Evolutionary conservation across 306 rosid species (phyloP), one percentile per base, ranked within the genome.

Genomic region (Lathyrus aphaca): DNA sequence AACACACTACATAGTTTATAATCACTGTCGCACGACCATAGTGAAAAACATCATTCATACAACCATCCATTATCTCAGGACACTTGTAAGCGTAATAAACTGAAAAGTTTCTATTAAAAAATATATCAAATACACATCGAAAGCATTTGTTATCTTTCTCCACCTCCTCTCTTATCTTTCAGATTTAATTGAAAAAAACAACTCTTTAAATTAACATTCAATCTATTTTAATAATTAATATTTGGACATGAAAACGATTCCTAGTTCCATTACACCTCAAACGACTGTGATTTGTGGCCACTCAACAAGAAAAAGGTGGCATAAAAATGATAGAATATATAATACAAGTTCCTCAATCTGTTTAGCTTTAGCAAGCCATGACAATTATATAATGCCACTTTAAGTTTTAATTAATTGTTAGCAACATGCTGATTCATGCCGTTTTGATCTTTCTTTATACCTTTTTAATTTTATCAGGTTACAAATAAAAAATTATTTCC

Each of bases 391-490:
- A 10, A 21, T 18, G 50, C 27, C 16, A 53, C 57, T 43, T 73
- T 10, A 69, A 49, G 12, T 69, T 62, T 18, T 19, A 54, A 64
- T 71, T 40, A 16, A 61, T 55, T 63, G n/a, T 43, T 13, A 64
- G 87, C 90, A 87, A 37, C 95, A 82, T 70, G 91, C 79, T 42
- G 91, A 84, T 86, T 80, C 78, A 87, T 85, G 94, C 94, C 89
- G 0, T 73, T 82, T 1, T 90, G 88, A 85, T 74, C 16, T 64
- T 64, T 5, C 73, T 64, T 64, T 44, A 9, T 64, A 25, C n/a
- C 11, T 45, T 40, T 10, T 16, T 17, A 19, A 60, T 29, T 14
- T 7, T 14, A 80, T 85, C 11, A 87, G 79, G 85, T 86, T 82
- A 62, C 37, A 53, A 7, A 19, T 23, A 13, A 4, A 18, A 64